Conservation (phyloP, 805 yeast genomes). For the Starmerella stellata region DNA sequence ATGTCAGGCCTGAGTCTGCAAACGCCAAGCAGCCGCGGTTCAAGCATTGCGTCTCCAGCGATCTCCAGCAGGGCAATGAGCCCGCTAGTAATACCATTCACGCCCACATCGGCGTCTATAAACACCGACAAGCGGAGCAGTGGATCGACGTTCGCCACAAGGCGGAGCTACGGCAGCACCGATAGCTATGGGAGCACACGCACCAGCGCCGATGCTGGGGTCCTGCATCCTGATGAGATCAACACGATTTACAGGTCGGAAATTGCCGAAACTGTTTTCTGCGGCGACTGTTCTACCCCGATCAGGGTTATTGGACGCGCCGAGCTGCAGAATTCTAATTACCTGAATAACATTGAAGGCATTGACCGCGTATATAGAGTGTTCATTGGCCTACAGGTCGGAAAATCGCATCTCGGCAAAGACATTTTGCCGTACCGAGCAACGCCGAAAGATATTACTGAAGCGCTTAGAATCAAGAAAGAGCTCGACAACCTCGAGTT, state of each 20-base stretch:
- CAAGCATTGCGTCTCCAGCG: not conserved
- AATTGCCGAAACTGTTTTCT: not conserved
- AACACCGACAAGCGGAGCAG: not conserved
- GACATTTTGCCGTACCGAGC: conserved; percentile 1
- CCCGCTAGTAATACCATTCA: too few species aligned
- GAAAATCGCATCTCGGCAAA: not conserved
- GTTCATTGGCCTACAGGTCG: not conserved
- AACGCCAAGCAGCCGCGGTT: not conserved
- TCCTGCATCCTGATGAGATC: not conserved
- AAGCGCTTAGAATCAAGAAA: not conserved
- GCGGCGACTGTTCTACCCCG: not conserved
- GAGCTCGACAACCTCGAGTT: not conserved
- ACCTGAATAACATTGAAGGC: too few species aligned
- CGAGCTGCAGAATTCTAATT: too few species aligned
- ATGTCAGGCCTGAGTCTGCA: not conserved
- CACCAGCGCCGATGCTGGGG: not conserved
- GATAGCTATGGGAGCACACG: not conserved
- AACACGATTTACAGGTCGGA: not conserved
- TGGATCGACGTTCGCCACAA: not conserved
- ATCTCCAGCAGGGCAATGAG: not conserved
- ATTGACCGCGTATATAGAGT: not conserved
- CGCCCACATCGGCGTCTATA: not conserved
- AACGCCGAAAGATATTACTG: conserved; percentile 4
- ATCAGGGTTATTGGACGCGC: not conserved
- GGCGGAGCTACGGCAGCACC: not conserved